Base-by-base conservation (phyloP, 2,329 filamentous ascomycete species). In the Venturia carpophila region DNA sequence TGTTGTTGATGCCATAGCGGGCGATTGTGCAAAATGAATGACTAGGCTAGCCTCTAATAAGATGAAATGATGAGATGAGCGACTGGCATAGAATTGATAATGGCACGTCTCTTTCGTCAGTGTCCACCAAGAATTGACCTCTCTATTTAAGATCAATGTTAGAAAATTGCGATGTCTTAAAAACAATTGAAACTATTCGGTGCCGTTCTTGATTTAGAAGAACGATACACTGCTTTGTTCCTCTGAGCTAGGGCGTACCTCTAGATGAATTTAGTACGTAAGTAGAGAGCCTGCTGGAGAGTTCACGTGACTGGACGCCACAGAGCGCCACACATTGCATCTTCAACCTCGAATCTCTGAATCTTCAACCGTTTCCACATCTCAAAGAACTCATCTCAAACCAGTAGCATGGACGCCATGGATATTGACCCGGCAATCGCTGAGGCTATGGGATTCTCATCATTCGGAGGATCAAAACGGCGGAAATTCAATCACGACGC, bases 371-470 rank as follows among this genome's bases (percentile, higher is more conserved):
- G 4, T 24, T 27, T 55, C 62, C 45, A 39, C 27, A 9, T 17
- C 6, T 55, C 30, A n/a, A 24, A n/a, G n/a, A 34, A 47, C 41
- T 41, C 62, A 34, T 15, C 47, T 27, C 24, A 1, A 1, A 52
- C 6, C 21, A 21, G 6, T 19, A 63, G 11, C 49, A 55, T 49
- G 42, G 69, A 73, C n/a, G 70, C 71, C 30, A 73, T 77, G 67
- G 77, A 78, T n/a, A 71, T 77, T 24, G 79, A 83, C 61, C 76
- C 78, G 52, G 83, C 83, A 63, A 85, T 90, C 73, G 86, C 86
- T 27, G 82, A 83, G 52, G 81, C 83, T 60, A 88, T 92, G 86
- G 89, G 89, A 68, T 92, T 92, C 75, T 82, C 86, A 10, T 82
- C 84, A 66, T 92, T 92, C 71, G 88, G 88, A 77, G 63, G 39